Evolutionary conservation across 257 asterid genomes (phyloP).

Genomic region (Penstemon davidsonii): DNA sequence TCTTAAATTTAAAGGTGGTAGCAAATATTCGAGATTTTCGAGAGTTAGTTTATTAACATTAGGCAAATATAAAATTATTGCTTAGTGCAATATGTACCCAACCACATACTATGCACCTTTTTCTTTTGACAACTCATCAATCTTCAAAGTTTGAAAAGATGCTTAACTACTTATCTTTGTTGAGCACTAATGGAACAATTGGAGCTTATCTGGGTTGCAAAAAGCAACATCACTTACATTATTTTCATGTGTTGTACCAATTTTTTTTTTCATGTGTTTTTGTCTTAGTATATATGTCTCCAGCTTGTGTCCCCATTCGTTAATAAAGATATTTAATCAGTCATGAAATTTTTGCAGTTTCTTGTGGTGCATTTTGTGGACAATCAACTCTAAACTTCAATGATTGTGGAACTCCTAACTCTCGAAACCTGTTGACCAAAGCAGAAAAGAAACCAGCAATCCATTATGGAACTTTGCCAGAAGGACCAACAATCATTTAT

Average conservation of each 20-base stretch:
- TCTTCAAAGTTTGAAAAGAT: conserved; percentile 16
- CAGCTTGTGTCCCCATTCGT: too few relatives aligned
- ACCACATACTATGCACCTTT: conserved; percentile 1
- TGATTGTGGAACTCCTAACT: conserved; percentile 27
- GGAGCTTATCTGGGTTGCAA: not conserved
- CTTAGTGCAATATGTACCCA: conserved; percentile 1
- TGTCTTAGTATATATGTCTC: too few relatives aligned
- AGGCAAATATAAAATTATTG: conserved; percentile 12
- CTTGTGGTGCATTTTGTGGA: conserved; percentile 67
- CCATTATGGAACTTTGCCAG: conserved; percentile 37
- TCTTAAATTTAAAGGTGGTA: not conserved
- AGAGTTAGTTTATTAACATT: conserved; percentile 17
- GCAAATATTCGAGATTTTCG: not conserved
- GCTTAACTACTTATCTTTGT: conserved; percentile 13
- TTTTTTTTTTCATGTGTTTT: too few relatives aligned
- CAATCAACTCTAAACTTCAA: conserved; percentile 32
- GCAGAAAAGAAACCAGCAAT: conserved; percentile 40
- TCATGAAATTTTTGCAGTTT: conserved; percentile 39
- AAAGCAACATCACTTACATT: not conserved
- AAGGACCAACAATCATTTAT: conserved; percentile 70
- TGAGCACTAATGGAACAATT: conserved; percentile 4
- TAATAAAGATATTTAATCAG: too few relatives aligned
- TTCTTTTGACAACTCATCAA: conserved; percentile 15
- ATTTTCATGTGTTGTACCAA: not conserved
- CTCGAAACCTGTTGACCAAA: conserved; percentile 33